Percentiles rank a stretch among this genome's conserved stretches.
These are phyloP conservation scores for Sphagnum tenellum DNA, from an alignment of 225 moss, liverwort and hornwort species.

Conservation along the genomic window DNA sequence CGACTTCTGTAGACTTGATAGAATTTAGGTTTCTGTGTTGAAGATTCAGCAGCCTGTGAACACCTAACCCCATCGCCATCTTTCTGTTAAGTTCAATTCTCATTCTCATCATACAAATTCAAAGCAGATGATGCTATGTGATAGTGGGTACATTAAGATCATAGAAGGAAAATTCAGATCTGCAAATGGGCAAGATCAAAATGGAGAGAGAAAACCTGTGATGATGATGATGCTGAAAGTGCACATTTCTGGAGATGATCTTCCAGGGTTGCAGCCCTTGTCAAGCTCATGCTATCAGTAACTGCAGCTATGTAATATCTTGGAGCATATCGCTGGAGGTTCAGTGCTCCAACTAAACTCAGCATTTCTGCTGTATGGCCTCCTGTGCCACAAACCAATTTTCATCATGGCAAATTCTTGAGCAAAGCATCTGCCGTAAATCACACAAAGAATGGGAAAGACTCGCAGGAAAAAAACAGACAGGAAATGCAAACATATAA, in stretches of 20 bases:
- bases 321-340: constrained; percentile 34
- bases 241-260: constrained; percentile 4
- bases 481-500: background rate
- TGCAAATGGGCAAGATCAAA: background rate
- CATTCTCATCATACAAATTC: constrained; percentile 10
- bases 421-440: background rate
- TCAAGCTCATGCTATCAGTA: constrained; percentile 42
- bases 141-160: background rate
- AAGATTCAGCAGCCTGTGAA: too few species aligned
- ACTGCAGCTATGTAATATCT: constrained; percentile 48
- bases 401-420: background rate
- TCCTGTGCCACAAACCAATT: constrained; percentile 13
- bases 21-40: constrained; percentile 20
- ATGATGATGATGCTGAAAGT: background rate
- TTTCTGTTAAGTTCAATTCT: constrained; percentile 66
- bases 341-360: constrained; percentile 43
- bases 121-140: background rate
- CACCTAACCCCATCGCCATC: constrained; percentile 14
- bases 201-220: background rate
- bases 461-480: background rate
- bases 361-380: constrained; percentile 66
- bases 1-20: constrained; percentile 69
- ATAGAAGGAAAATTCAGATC: background rate
- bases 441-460: background rate
- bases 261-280: constrained; percentile 30